A percentile compares a stretch with the other conserved stretches of the same genome.
Conservation (phyloP, 2,329 filamentous ascomycete species). For the Alternaria longipes region DNA sequence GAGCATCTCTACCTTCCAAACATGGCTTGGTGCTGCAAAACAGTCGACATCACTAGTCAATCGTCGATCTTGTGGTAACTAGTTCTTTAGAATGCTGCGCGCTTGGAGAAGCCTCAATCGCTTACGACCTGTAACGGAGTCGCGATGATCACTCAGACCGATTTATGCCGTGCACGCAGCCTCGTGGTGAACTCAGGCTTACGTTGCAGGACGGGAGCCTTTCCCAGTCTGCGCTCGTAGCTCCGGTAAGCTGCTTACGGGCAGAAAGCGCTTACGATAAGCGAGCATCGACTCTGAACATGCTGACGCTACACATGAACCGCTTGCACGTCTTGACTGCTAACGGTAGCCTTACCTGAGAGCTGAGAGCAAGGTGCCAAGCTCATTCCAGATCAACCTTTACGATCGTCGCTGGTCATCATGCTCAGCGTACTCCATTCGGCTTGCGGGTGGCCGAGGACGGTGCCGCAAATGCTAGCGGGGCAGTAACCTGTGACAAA, state of each 20-base stretch:
- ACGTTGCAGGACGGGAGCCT: not conserved
- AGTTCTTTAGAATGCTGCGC: too few species aligned
- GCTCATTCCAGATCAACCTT: not conserved
- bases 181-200: not conserved
- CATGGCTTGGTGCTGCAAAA: too few species aligned
- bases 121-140: too few species aligned
- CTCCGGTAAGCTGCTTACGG: too few species aligned
- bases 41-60: too few species aligned
- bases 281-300: too few species aligned
- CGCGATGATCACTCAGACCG: not conserved
- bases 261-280: too few species aligned
- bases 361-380: not conserved
- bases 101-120: too few species aligned
- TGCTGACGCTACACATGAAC: too few species aligned
- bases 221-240: not conserved
- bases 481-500: not conserved
- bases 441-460: not conserved
- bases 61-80: too few species aligned
- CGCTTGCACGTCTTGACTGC: not conserved
- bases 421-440: not conserved
- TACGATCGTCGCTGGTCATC: not conserved
- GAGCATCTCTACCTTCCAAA: too few species aligned
- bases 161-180: not conserved
- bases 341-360: not conserved
- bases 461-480: slow-evolving; percentile 4